These are phyloP conservation scores for Saturnispora diversa DNA, from an alignment of 805 yeast genomes.

Conservation along the genomic window DNA sequence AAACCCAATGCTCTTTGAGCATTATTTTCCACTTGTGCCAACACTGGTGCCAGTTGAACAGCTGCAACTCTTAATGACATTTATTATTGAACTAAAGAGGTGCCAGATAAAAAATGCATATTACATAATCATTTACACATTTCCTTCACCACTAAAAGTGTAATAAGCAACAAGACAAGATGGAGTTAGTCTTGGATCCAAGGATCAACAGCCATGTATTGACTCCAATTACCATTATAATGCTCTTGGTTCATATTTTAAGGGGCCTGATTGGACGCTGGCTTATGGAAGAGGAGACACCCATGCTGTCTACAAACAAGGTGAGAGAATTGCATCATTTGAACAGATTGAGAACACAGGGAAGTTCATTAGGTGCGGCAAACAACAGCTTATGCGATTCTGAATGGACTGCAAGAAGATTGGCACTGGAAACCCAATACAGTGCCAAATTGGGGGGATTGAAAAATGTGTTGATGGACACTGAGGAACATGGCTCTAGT, in stretches of 20 bases:
- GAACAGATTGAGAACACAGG: constrained; percentile 30
- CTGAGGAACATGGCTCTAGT: no score
- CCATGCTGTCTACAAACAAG: constrained; percentile 42
- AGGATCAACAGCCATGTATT: constrained; percentile 82
- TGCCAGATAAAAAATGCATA: neutral
- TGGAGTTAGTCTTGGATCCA: constrained; percentile 52
- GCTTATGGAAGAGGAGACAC: constrained; percentile 45
- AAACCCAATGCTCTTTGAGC: constrained; percentile 38
- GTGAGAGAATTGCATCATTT: constrained; percentile 60
- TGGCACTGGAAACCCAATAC: constrained; percentile 6
- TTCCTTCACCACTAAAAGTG: neutral
- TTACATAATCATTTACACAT: neutral
- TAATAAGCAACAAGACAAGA: neutral
- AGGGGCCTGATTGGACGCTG: constrained; percentile 56
- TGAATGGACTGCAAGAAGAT: constrained; percentile 11
- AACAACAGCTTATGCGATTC: constrained; percentile 10
- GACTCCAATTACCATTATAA: constrained; percentile 79
- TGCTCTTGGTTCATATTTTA: constrained; percentile 79
- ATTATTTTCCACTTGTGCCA: constrained; percentile 54
- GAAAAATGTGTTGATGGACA: constrained; percentile 7
- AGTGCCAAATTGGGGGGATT: constrained; percentile 1
- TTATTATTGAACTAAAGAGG: neutral
- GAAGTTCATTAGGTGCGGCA: neutral
- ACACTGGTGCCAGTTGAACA: constrained; percentile 57
- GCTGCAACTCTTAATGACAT: constrained; percentile 54